These are phyloP conservation scores for Centrapalus pauciflorus DNA, from an alignment of 129 eudicot genomes.

Conservation along the genomic window DNA sequence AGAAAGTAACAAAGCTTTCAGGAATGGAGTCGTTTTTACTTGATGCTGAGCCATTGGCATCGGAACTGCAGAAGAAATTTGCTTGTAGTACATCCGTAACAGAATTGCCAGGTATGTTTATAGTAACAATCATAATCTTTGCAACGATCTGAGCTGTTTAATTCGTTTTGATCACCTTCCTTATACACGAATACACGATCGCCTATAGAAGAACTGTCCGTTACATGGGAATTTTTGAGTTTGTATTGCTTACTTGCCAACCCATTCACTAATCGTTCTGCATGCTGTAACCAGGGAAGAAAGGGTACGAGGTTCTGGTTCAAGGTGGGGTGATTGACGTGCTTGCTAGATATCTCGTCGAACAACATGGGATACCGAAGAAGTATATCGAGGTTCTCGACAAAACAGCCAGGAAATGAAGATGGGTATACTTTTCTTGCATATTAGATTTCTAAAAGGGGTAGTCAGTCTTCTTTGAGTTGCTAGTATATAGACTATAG, in stretches of 20 bases:
- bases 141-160: not conserved
- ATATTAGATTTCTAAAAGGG: too few relatives aligned
- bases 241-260: not conserved
- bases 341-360: constrained; percentile 85
- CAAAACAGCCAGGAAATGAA: constrained; percentile 78
- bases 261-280: not conserved
- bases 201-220: not conserved
- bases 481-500: too few relatives aligned
- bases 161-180: not conserved
- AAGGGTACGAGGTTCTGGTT: constrained; percentile 80
- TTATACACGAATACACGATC: not conserved
- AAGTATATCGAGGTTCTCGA: constrained; percentile 82
- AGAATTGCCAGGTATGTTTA: constrained; percentile 81
- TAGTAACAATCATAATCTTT: not conserved
- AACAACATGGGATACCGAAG: constrained; percentile 86
- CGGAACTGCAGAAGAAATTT: constrained; percentile 94
- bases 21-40: constrained; percentile 85
- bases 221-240: not conserved
- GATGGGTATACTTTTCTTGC: too few relatives aligned
- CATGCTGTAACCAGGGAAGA: constrained; percentile 55
- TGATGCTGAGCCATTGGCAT: constrained; percentile 76
- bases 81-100: constrained; percentile 89
- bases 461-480: too few relatives aligned
- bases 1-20: constrained; percentile 81
- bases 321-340: constrained; percentile 95